These are phyloP conservation scores for Dothidotthia symphoricarpi DNA, from an alignment of 2,329 filamentous ascomycete genomes.

Conservation along the genomic window DNA sequence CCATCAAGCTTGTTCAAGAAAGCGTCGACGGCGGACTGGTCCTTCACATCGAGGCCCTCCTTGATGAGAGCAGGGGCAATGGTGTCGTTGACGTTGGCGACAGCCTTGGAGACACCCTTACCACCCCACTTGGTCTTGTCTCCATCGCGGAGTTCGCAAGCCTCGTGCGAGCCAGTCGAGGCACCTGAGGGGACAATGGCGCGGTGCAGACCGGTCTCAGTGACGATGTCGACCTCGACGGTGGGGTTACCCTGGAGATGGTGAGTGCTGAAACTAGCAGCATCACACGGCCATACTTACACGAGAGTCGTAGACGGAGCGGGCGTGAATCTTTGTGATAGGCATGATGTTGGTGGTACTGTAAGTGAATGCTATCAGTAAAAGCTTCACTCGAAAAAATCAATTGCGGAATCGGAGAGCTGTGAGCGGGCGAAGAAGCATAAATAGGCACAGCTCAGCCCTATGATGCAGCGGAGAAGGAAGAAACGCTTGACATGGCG, in stretches of 20 bases:
- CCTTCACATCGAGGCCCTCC: conserved; percentile 54
- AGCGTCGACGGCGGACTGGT: conserved; percentile 54
- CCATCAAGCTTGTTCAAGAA: conserved; percentile 57
- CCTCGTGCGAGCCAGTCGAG: conserved; percentile 66
- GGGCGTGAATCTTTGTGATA: conserved; percentile 56
- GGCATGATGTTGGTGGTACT: conserved; percentile 64
- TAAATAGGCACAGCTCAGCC: conserved; percentile 22
- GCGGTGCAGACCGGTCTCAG: conserved; percentile 93
- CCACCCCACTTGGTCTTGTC: conserved; percentile 55
- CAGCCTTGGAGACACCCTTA: conserved; percentile 57
- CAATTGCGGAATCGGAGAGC: conserved; percentile 23
- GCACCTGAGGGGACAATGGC: conserved; percentile 96
- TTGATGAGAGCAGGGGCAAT: conserved; percentile 57
- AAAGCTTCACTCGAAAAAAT: conserved; percentile 16
- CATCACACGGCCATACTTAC: conserved; percentile 19
- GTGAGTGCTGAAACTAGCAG: no score
- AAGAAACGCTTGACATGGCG: conserved; percentile 27
- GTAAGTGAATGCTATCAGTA: conserved; percentile 14
- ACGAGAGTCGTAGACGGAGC: conserved; percentile 96
- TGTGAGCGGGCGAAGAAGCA: conserved; percentile 13
- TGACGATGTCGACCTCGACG: conserved; percentile 96
- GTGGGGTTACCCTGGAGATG: conserved; percentile 75
- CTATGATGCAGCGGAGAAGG: conserved; percentile 28
- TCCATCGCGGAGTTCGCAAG: conserved; percentile 55
- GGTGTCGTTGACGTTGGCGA: conserved; percentile 55